Evolutionary conservation across 169 alveolate genomes (phyloP).

Genomic region (Theileria sp.): DNA sequence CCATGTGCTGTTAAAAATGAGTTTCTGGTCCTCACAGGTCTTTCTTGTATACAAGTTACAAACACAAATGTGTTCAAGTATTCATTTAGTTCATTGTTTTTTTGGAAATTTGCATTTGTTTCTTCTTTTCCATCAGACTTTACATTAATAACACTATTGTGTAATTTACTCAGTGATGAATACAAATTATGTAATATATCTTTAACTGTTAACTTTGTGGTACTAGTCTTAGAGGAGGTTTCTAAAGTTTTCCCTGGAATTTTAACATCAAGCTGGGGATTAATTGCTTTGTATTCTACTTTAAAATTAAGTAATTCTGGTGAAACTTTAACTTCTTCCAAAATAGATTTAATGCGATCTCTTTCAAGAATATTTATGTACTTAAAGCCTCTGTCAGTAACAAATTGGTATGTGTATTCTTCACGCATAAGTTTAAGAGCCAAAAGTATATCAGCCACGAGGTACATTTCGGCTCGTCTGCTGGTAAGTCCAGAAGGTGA

Average conservation of each 20-base stretch:
- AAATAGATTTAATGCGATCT: constrained; percentile 64
- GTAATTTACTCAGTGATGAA: not conserved
- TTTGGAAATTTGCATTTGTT: constrained; percentile 3
- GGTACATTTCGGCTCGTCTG: constrained; percentile 57
- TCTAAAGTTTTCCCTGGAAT: constrained; percentile 18
- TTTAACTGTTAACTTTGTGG: constrained; percentile 24
- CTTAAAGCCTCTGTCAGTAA: constrained; percentile 72
- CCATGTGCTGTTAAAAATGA: constrained; percentile 55
- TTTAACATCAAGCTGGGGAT: not conserved
- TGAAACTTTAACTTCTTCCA: constrained; percentile 57
- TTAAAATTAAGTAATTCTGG: constrained; percentile 57
- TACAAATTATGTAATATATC: constrained; percentile 22
- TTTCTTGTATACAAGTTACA: constrained; percentile 34
- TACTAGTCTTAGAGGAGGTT: not conserved
- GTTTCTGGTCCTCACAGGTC: constrained; percentile 55
- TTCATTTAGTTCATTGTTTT: not conserved
- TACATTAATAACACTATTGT: not conserved
- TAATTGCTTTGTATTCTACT: constrained; percentile 26
- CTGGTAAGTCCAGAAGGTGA: constrained; percentile 61
- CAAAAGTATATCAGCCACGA: constrained; percentile 47
- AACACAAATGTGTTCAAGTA: constrained; percentile 28
- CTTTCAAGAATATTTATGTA: constrained; percentile 74
- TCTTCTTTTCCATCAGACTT: not conserved
- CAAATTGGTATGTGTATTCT: constrained; percentile 70
- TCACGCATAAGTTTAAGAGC: constrained; percentile 33